A percentile compares a stretch with the other conserved stretches of the same genome.
Conservation (phyloP, 2,329 filamentous ascomycete genomes). For the Aspergillus sp. region DNA sequence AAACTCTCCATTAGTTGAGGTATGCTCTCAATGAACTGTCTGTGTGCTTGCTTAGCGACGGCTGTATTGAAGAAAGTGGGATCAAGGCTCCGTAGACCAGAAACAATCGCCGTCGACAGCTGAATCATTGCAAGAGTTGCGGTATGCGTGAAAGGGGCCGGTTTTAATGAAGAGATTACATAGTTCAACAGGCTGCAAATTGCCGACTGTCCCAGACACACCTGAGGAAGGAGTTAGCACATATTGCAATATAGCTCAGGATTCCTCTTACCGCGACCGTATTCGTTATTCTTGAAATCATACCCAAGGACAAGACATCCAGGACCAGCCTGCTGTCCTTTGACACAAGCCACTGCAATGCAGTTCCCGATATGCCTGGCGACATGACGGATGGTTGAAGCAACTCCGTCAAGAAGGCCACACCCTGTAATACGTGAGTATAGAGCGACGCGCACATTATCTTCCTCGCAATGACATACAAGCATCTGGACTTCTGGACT, state of each 20-base stretch:
- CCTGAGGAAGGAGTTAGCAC: slow-evolving; percentile 13
- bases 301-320: slow-evolving; percentile 19
- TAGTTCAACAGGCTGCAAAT: slow-evolving; percentile 22
- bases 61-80: slow-evolving; percentile 7
- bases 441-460: not conserved
- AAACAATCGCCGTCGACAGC: slow-evolving; percentile 23
- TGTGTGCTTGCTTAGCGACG: slow-evolving; percentile 9
- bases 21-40: slow-evolving; percentile 16
- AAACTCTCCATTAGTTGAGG: slow-evolving; percentile 18
- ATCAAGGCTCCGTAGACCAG: slow-evolving; percentile 18
- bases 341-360: slow-evolving; percentile 24
- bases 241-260: not conserved
- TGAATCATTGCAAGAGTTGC: slow-evolving; percentile 16
- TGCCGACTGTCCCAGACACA: slow-evolving; percentile 19
- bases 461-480: slow-evolving; percentile 21
- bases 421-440: slow-evolving; percentile 22
- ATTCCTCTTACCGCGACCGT: slow-evolving; percentile 35
- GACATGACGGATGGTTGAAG: slow-evolving; percentile 22
- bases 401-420: slow-evolving; percentile 29
- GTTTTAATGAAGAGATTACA: slow-evolving; percentile 20
- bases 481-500: slow-evolving; percentile 29
- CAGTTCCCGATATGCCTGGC: slow-evolving; percentile 23
- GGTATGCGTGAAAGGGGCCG: not conserved
- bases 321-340: slow-evolving; percentile 20
- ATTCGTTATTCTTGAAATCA: slow-evolving; percentile 30